phyloP scores from a whole-genome alignment of 805 yeast species.

The Lachancea fermentati region DNA sequence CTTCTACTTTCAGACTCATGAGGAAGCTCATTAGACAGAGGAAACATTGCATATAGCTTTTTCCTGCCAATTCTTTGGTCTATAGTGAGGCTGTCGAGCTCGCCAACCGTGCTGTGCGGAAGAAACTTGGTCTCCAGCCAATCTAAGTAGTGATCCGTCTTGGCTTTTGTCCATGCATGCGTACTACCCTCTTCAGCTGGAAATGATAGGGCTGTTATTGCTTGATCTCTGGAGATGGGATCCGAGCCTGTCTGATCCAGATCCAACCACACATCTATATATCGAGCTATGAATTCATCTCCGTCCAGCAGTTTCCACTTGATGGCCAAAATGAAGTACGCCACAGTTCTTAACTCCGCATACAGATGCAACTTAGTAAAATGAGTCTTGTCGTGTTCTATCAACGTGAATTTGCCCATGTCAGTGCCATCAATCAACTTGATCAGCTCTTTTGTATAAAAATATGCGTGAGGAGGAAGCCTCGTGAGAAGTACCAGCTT shows the following conservation, averaged over 20 bases:
- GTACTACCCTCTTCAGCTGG: constrained; percentile 3
- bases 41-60: constrained; percentile 26
- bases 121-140: constrained; percentile 27
- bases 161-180: constrained; percentile 18
- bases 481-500: constrained; percentile 16
- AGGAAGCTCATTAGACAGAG: constrained; percentile 10
- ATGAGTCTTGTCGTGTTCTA: constrained; percentile 9
- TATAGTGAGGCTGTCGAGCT: constrained; percentile 12
- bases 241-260: not conserved
- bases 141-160: constrained; percentile 21
- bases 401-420: constrained; percentile 10
- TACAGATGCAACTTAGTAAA: constrained; percentile 11
- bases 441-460: constrained; percentile 15
- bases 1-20: not conserved
- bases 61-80: constrained; percentile 30
- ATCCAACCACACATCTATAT: constrained; percentile 2
- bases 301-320: constrained; percentile 19
- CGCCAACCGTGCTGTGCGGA: constrained; percentile 3
- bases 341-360: constrained; percentile 19
- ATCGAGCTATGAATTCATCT: constrained; percentile 3
- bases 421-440: constrained; percentile 7
- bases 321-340: constrained; percentile 20
- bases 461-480: constrained; percentile 26
- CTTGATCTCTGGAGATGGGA: not conserved
- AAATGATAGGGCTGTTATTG: not conserved